Conservation (phyloP, 495 filamentous ascomycete species). For the Neurospora sp. region DNA sequence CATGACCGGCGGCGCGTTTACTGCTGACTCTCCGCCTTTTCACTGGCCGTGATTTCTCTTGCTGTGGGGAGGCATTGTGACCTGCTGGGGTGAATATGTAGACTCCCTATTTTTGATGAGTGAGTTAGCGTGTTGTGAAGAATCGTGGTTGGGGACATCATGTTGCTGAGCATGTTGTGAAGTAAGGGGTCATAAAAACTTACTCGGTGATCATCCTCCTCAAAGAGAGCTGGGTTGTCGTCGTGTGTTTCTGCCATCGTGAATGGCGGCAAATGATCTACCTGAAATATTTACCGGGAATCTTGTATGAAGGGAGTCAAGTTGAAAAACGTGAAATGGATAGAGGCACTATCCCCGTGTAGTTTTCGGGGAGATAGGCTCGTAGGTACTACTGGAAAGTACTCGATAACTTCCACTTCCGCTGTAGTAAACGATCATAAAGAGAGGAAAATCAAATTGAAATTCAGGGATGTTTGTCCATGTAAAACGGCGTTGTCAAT, state of each 20-base stretch:
- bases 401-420: background rate
- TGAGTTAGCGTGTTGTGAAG: background rate
- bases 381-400: background rate
- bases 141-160: background rate
- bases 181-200: background rate
- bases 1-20: background rate
- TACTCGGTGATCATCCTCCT: conserved; percentile 27
- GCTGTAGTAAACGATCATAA: background rate
- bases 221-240: conserved; percentile 4
- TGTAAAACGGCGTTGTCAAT: background rate
- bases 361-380: background rate
- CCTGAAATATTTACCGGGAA: background rate
- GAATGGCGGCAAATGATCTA: background rate
- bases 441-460: too few relatives aligned
- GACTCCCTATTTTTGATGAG: conserved; percentile 40
- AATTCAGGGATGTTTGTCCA: background rate
- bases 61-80: conserved; percentile 21
- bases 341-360: background rate
- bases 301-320: too few relatives aligned
- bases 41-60: conserved; percentile 34
- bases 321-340: background rate
- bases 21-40: conserved; percentile 51
- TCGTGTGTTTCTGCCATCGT: conserved; percentile 11
- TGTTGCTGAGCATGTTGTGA: background rate
- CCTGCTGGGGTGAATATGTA: conserved; percentile 55